These are phyloP conservation scores for Canariomyces notabilis DNA, from an alignment of 2,329 filamentous ascomycete species.

Conservation along the genomic window DNA sequence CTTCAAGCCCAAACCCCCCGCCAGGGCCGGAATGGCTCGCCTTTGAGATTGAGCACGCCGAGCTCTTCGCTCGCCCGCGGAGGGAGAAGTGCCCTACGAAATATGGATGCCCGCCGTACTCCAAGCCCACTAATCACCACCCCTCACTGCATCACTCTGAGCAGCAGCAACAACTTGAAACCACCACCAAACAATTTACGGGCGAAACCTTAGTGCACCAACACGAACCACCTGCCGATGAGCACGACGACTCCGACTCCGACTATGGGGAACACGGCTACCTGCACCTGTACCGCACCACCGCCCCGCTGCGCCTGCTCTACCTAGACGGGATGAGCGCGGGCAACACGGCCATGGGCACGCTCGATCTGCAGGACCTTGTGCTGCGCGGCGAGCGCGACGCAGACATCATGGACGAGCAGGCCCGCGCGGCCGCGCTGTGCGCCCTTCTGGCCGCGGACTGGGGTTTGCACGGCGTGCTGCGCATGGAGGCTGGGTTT, in stretches of 20 bases:
- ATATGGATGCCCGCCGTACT: neutral
- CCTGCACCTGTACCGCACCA: conserved; percentile 61
- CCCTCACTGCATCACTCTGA: neutral
- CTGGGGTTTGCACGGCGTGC: conserved; percentile 59
- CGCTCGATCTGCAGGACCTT: conserved; percentile 62
- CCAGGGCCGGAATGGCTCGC: conserved; percentile 64
- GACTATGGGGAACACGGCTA: conserved; percentile 42
- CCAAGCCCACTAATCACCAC: neutral
- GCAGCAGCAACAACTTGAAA: neutral
- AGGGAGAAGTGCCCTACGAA: neutral
- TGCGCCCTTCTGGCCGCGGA: conserved; percentile 49
- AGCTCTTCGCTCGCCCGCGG: conserved; percentile 51
- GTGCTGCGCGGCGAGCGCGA: conserved; percentile 38
- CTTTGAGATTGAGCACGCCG: conserved; percentile 70
- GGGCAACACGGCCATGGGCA: conserved; percentile 60
- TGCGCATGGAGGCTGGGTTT: conserved; percentile 66
- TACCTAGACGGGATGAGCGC: conserved; percentile 69
- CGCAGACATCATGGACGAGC: conserved; percentile 38
- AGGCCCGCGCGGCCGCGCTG: conserved; percentile 46
- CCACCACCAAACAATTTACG: no score
- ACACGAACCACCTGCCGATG: neutral
- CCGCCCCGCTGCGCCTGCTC: conserved; percentile 52
- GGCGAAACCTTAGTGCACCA: no score
- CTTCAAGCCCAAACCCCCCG: conserved; percentile 39
- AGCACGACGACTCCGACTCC: conserved; percentile 7